Evolutionary conservation across 2,329 filamentous ascomycete species (phyloP), one percentile per base, ranked within the genome.

Genomic region (Penicillium expansum): DNA sequence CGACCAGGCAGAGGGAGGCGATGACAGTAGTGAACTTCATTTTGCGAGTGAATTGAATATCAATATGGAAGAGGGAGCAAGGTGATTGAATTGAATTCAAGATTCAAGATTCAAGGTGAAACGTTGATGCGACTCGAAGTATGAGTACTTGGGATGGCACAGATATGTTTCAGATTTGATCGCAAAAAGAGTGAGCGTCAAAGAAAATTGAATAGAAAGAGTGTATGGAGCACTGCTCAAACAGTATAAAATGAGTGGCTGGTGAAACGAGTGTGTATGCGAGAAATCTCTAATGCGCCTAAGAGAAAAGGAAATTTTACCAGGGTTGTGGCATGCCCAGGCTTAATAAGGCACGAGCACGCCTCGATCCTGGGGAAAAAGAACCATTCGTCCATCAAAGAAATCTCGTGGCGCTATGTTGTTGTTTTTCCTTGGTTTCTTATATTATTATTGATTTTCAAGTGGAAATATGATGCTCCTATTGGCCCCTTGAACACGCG

Each of bases 21-120:
- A 70, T 53, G 44, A 71, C 60, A 27, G 69, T 57, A 59, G 63
- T 62, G 62, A 75, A 64, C 67, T 75, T 74, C 74, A 77, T 77
- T 27, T 43, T 56, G 60, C 69, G 65, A 57, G 18, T 39, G 18
- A 35, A 24, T 3, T 24, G 24, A 5, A 24, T 30, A 32, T 47
- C 30, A 11, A 42, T 42, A 48, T 29, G 11, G 7, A 37, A 22
- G 33, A 56, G 27, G n/a, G 32, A 55, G 29, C 30, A 44, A 42
- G 16, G 41, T 51, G 35, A 43, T 50, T 33, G 41, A 27, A 11
- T 42, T 29, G 13, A 30, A 2, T 24, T 20, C 30, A 47, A 52
- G n/a, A 16, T 30, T 42, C 24, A 24, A 24, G 24, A 24, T 24
- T 24, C 27, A 29, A 29, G 10, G 14, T 43, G 18, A 16, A 39